Evolutionary conservation across 2,329 filamentous ascomycete species (phyloP).

Genomic region (Ascochyta pisi): DNA sequence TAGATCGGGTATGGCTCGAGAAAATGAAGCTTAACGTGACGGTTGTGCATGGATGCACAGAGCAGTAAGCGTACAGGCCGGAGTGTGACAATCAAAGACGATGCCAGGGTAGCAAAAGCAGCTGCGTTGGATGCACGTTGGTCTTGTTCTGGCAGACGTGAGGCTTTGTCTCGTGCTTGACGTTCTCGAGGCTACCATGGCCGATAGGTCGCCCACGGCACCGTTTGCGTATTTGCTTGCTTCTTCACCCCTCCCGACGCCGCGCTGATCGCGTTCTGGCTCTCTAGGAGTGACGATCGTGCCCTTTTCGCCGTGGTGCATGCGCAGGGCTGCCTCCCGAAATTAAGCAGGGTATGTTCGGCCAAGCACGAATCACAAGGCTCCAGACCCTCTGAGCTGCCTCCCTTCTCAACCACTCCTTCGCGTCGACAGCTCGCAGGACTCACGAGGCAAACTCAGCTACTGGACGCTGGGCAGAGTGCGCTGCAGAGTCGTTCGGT

Average conservation of each 20-base stretch:
- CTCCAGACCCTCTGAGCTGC: constrained; percentile 23
- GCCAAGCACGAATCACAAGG: constrained; percentile 38
- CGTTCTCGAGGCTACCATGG: background rate
- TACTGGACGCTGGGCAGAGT: constrained; percentile 28
- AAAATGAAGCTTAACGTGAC: constrained; percentile 5
- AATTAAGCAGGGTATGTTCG: constrained; percentile 15
- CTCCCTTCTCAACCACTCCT: constrained; percentile 28
- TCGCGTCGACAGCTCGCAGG: constrained; percentile 30
- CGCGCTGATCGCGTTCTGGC: constrained; percentile 1
- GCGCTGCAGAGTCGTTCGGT: constrained; percentile 23
- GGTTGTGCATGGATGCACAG: constrained; percentile 14
- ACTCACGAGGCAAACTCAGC: constrained; percentile 24
- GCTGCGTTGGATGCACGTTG: background rate
- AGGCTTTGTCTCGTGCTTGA: background rate
- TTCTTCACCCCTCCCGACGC: background rate
- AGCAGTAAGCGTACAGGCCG: constrained; percentile 10
- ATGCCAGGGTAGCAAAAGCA: constrained; percentile 1
- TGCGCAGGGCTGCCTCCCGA: constrained; percentile 17
- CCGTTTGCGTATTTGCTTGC: background rate
- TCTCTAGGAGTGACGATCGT: constrained; percentile 9
- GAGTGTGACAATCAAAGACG: constrained; percentile 9
- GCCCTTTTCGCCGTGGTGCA: constrained; percentile 14
- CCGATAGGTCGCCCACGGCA: background rate
- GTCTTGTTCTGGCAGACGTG: background rate
- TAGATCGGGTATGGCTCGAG: constrained; percentile 11